These are phyloP conservation scores for Lachnellula subtilissima DNA, from an alignment of 2,329 filamentous ascomycete species.

Conservation along the genomic window DNA sequence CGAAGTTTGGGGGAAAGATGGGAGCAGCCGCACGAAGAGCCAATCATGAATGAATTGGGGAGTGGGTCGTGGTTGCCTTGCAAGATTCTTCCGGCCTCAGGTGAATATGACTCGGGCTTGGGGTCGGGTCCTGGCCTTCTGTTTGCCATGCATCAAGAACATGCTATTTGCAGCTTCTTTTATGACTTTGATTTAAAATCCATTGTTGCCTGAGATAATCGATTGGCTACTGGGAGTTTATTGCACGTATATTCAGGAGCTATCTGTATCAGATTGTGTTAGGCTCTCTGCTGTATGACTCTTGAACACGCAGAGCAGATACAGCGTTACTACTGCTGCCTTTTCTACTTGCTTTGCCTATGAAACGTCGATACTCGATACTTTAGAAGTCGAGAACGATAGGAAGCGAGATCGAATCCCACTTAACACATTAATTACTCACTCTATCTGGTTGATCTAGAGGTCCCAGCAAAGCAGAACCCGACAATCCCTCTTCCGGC, in stretches of 20 bases:
- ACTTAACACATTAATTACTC: not conserved
- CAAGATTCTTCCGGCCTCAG: too few relatives aligned
- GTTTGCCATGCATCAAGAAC: too few relatives aligned
- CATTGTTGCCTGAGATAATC: slow-evolving; percentile 21
- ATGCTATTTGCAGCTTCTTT: not conserved
- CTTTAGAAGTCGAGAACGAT: too few relatives aligned
- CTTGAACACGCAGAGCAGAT: not conserved
- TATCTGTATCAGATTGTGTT: slow-evolving; percentile 1
- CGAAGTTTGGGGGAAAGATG: not conserved
- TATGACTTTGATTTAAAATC: not conserved
- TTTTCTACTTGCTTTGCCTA: not conserved
- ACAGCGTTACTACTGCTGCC: not conserved
- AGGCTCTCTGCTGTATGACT: slow-evolving; percentile 18
- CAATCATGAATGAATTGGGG: not conserved
- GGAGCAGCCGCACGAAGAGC: not conserved
- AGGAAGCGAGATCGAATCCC: not conserved
- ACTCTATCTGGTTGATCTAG: too few relatives aligned
- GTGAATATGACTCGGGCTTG: too few relatives aligned
- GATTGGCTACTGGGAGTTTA: slow-evolving; percentile 35
- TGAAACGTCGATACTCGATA: not conserved
- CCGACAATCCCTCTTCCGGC: not conserved
- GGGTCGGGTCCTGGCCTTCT: too few relatives aligned
- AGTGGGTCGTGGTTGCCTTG: too few relatives aligned
- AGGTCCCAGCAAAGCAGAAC: not conserved
- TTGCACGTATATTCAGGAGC: not conserved